Conservation (phyloP, 164 flowering plant species). For the Echeveria elegans region DNA sequence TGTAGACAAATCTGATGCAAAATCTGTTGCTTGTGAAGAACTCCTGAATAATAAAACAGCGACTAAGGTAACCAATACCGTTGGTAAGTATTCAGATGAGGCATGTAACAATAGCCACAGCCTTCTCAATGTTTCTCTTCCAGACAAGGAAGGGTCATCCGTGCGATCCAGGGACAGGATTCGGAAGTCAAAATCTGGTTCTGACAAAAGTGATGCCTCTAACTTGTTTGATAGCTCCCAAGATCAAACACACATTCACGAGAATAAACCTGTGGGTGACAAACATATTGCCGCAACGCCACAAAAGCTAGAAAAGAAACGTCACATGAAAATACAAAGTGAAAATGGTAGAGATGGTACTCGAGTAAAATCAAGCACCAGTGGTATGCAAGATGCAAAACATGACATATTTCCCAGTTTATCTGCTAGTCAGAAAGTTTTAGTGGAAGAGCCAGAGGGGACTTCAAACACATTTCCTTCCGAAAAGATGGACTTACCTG, state of each 20-base stretch:
- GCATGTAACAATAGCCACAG: slow-evolving; percentile 20
- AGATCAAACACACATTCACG: slow-evolving; percentile 19
- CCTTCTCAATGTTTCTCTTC: slow-evolving; percentile 32
- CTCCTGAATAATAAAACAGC: slow-evolving; percentile 6
- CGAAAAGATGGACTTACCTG: slow-evolving; percentile 29
- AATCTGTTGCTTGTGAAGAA: slow-evolving; percentile 12
- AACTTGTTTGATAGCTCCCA: slow-evolving; percentile 25
- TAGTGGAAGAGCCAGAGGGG: slow-evolving; percentile 30
- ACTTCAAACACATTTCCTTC: slow-evolving; percentile 25
- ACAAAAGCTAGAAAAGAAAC: slow-evolving; percentile 26
- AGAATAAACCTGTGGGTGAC: slow-evolving; percentile 29
- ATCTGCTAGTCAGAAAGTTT: slow-evolving; percentile 18
- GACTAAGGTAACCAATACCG: slow-evolving; percentile 18
- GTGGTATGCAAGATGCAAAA: slow-evolving; percentile 29
- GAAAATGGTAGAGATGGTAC: slow-evolving; percentile 30
- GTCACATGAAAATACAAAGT: slow-evolving; percentile 20
- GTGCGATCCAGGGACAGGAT: slow-evolving; percentile 45
- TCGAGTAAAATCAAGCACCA: slow-evolving; percentile 20
- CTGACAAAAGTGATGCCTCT: slow-evolving; percentile 25
- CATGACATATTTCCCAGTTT: slow-evolving; percentile 14
- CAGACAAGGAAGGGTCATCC: slow-evolving; percentile 41
- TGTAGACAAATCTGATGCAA: background rate
- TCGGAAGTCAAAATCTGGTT: slow-evolving; percentile 26
- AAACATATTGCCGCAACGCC: slow-evolving; percentile 27
- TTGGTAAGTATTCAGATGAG: slow-evolving; percentile 15